Conservation (phyloP, 139 green algal genomes). For the Chlamydomonas sp. region DNA sequence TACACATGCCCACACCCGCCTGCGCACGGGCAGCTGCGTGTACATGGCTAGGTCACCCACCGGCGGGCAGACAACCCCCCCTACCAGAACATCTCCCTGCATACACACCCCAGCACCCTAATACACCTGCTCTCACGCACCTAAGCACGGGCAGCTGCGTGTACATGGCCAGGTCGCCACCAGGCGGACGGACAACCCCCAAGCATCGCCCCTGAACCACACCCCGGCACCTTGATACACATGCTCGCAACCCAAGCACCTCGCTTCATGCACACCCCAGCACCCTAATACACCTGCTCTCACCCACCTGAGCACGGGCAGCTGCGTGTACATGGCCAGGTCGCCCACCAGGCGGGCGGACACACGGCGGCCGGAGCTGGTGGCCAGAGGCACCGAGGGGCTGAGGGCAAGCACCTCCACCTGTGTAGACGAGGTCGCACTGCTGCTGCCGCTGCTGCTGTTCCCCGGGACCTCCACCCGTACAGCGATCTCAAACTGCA, state of each 20-base stretch:
- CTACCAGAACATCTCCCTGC: no score
- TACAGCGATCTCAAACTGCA: conserved; percentile 74
- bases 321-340: conserved; percentile 74
- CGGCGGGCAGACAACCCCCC: conserved; percentile 59
- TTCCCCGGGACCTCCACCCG: background rate
- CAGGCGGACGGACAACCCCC: conserved; percentile 60
- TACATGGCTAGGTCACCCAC: conserved; percentile 80
- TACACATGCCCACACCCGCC: conserved; percentile 24
- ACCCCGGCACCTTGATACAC: no score
- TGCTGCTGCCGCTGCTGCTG: background rate
- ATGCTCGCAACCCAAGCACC: no score
- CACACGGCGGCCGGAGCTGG: conserved; percentile 51
- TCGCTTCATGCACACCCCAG: no score
- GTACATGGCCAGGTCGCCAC: conserved; percentile 80
- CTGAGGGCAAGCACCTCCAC: conserved; percentile 63
- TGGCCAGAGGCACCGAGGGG: conserved; percentile 58
- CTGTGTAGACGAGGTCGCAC: background rate
- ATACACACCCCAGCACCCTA: conserved; percentile 26
- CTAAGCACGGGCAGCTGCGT: conserved; percentile 65
- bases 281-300: conserved; percentile 6
- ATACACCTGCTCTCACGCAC: conserved; percentile 18
- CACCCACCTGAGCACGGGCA: conserved; percentile 66
- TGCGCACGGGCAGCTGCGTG: conserved; percentile 65
- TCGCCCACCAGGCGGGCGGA: conserved; percentile 79
- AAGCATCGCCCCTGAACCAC: no score